Evolutionary conservation across 2,329 filamentous ascomycete genomes (phyloP), one percentile per base, ranked within the genome.

Genomic region (Xylaria sp.): DNA sequence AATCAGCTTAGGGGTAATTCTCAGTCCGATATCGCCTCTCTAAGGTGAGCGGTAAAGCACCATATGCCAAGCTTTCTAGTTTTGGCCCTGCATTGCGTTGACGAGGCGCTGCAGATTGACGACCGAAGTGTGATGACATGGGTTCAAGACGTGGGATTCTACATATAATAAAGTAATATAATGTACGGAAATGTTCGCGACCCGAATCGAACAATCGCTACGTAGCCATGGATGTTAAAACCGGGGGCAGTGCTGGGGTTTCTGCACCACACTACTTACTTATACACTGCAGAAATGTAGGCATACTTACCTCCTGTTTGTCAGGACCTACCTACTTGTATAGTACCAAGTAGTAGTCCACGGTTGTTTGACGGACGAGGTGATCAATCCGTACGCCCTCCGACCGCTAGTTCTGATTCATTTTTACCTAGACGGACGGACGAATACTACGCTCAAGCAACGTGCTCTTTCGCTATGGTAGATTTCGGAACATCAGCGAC

Each of bases 21-120:
- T 59, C 37, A 60, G 70, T 73, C 75, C 75, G 75, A 77, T 77
- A 66, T 76, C 75, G 75, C 74, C 68, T 71, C 60, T 23, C 51
- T 27, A 29, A 29, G 54, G 58, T 57, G 55, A 69, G 60, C 54
- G 65, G 71, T 67, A 65, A 63, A 59, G 47, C n/a, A n/a, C 57
- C 29, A 58, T 37, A 63, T 51, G 68, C 68, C 66, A 70, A 66
- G 68, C 55, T 57, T 61, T 47, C 25, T 23, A 32, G 51, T 37
- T 32, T 69, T 23, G 57, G 32, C 50, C 69, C 53, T 69, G 63
- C 63, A 60, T 69, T 62, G 58, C 18, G 13, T 64, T 64, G 42
- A 69, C 55, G 48, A 62, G 63, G 23, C 60, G 55, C 32, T 57
- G 59, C 67, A 63, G 44, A 58, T 62, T 32, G 48, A 63, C 60